Evolutionary conservation across 1,139 yeast genomes (phyloP), one percentile per base, ranked within the genome.

Genomic region (Saccharomycopsis hybrid): DNA sequence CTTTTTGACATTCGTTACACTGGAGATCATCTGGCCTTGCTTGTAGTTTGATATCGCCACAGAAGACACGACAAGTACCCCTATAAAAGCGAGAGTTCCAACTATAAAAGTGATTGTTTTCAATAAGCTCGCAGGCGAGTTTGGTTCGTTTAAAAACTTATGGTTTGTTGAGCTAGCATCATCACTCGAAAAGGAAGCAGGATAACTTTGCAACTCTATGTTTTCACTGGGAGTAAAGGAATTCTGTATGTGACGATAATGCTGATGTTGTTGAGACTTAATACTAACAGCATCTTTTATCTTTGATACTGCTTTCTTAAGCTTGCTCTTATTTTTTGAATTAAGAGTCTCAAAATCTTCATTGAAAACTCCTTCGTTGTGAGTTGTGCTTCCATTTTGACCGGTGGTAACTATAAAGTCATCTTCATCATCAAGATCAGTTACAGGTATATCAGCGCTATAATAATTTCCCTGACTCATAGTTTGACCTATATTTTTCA

Each of bases 381-480:
- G 11, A 32, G 8, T 18, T 18, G 18, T 18, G 18, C 18, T 18
- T 18, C 18, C 35, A 11, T 8, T 32, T 37, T 37, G 18, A 7
- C 24, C 41, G 24, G n/a, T 8, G 8, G 25, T 13, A 11, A 37
- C 24, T 11, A 32, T 18, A 37, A 77, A 80, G 50, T 78, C 82
- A 7, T 73, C 79, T 1, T 64, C 65, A 5, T 71, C 80, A 57
- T 80, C 85, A 52, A 80, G 65, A 57, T 80, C 74, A 1, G 82
- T 76, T 11, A 80, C 71, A 0, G 85, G 86, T 2, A 77, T 64
- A 56, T 80, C 86, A 5, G 72, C 78, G 7, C 28, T 32, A n/a
- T 42, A 32, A 11, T 18, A 18, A 18, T 18, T 18, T 18, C 18
- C 18, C 18, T 18, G 18, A 18, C 18, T 18, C 18, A 18, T 18